Evolutionary conservation across 768 basidiomycete species (phyloP), one percentile per base, ranked within the genome.

Genomic region (Steccherinum ochraceum): DNA sequence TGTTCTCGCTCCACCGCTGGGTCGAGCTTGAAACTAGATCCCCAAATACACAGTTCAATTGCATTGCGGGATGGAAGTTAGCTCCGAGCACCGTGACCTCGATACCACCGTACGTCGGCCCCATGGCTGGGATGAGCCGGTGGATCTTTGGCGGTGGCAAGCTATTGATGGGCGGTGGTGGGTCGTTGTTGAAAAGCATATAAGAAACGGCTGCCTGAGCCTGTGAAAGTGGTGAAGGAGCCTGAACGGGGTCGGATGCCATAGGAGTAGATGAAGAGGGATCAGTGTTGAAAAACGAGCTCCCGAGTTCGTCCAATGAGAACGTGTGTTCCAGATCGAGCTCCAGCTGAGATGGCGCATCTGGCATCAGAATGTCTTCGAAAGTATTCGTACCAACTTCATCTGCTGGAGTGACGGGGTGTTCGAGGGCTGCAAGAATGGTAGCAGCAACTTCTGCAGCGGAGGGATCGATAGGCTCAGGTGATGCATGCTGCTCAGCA

Each of bases 21-120:
- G 92, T 94, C 10, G 87, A 87, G 51, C 84, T 88, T 7, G 94
- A 86, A 12, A 78, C 64, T 10, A 83, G 74, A 58, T 86, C 89
- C 21, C 95, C 95, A 66, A 99, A 99, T 2, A 92, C 71, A 58
- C 91, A 89, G 48, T 80, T 81, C 23, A 90, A 70, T 56, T 81
- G 80, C 48, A 86, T 65, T 40, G 80, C 76, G 0, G 84, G 77
- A 61, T 88, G 83, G 69, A 99, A 97, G 65, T 93, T 90, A 48
- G 87, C 82, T 7, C 96, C 96, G 5, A 96, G 78, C 16, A 99
- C 72, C 1, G 95, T 98, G 26, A 99, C 87, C 68, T 96, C 93
- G 57, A 91, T 93, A 1, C 95, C 95, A 25, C 94, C 94, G 52
- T 86, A 81, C 19, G 89, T 93, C 10, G 93, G 92, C 12, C 93